phyloP scores from a whole-genome alignment of 192 early-diverging fungal species.

The Coemansia sp. region DNA sequence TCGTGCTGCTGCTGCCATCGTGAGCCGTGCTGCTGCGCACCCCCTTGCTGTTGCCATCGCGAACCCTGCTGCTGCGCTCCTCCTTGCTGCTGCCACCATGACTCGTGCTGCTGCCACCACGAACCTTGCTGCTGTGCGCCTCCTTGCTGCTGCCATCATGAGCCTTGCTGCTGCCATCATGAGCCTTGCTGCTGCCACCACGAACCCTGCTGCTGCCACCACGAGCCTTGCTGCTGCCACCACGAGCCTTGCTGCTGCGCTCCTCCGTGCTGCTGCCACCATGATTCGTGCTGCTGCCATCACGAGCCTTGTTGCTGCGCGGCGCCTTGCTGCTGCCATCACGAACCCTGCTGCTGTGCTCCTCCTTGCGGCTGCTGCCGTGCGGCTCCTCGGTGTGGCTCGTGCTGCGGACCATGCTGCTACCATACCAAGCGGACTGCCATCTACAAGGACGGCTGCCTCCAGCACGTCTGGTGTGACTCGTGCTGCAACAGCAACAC shows the following conservation, averaged over 20 bases:
- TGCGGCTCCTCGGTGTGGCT: slow-evolving; percentile 16
- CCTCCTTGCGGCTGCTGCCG: slow-evolving; percentile 22
- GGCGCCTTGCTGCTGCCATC: slow-evolving; percentile 25
- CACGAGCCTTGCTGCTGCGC: slow-evolving; percentile 10
- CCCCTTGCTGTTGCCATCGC: slow-evolving; percentile 9
- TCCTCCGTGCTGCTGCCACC: slow-evolving; percentile 14
- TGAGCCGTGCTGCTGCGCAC: slow-evolving; percentile 19
- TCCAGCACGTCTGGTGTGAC: slow-evolving; percentile 54
- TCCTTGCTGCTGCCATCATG: slow-evolving; percentile 7
- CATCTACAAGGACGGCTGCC: slow-evolving; percentile 50
- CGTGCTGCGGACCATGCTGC: slow-evolving; percentile 32
- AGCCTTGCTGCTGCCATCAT: slow-evolving; percentile 12
- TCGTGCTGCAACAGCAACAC: slow-evolving; percentile 57
- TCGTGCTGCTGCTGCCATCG: slow-evolving; percentile 25
- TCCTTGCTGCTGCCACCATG: slow-evolving; percentile 13
- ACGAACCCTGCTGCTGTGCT: slow-evolving; percentile 38
- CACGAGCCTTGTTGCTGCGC: slow-evolving; percentile 22
- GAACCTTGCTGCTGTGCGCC: slow-evolving; percentile 7
- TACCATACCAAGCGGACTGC: slow-evolving; percentile 48
- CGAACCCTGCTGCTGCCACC: slow-evolving; percentile 6
- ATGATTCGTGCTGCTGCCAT: slow-evolving; percentile 22
- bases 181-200: slow-evolving; percentile 9
- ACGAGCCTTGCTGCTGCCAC: slow-evolving; percentile 3
- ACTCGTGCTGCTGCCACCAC: slow-evolving; percentile 10
- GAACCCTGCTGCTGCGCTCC: slow-evolving; percentile 10